phyloP scores from a whole-genome alignment of 2,329 filamentous ascomycete genomes.

The Sarocladium brachiariae region DNA sequence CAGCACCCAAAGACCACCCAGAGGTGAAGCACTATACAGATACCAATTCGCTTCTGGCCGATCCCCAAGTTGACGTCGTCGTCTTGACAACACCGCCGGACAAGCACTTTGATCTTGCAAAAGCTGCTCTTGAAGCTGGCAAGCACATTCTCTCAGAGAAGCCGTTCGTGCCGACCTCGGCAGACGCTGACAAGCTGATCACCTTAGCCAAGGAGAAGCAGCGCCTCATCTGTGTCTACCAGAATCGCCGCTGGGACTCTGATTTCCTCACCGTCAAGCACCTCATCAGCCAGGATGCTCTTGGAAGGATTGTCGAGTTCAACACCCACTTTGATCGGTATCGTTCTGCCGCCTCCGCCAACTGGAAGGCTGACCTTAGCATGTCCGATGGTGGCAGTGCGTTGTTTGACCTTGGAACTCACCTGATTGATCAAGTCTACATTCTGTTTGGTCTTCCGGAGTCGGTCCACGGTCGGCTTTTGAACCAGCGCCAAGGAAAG shows the following conservation, averaged over 20 bases:
- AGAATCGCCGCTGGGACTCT: conserved; percentile 71
- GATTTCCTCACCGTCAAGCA: conserved; percentile 66
- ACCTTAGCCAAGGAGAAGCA: conserved; percentile 43
- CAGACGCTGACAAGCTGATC: conserved; percentile 60
- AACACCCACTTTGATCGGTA: conserved; percentile 77
- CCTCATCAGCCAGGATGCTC: conserved; percentile 48
- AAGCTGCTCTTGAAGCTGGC: conserved; percentile 57
- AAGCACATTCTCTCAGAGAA: conserved; percentile 81
- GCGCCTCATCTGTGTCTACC: conserved; percentile 59
- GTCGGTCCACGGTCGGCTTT: conserved; percentile 59
- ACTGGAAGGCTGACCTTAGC: conserved; percentile 60
- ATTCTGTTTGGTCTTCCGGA: conserved; percentile 62
- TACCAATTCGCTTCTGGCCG: conserved; percentile 55
- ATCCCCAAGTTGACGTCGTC: conserved; percentile 60
- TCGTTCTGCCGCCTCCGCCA: conserved; percentile 49
- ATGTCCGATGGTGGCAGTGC: conserved; percentile 58
- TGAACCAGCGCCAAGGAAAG: conserved; percentile 52
- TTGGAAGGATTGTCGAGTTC: conserved; percentile 71
- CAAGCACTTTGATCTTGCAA: conserved; percentile 60
- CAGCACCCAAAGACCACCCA: conserved; percentile 63
- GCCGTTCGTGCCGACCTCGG: conserved; percentile 67
- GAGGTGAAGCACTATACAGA: conserved; percentile 56
- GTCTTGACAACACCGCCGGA: conserved; percentile 66
- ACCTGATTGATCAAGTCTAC: conserved; percentile 70
- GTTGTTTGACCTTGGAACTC: conserved; percentile 69